A percentile compares a stretch with the other conserved stretches of the same genome.
These are phyloP conservation scores for Puccinia novopanici DNA, from an alignment of 1,284 basidiomycete genomes.

Conservation along the genomic window DNA sequence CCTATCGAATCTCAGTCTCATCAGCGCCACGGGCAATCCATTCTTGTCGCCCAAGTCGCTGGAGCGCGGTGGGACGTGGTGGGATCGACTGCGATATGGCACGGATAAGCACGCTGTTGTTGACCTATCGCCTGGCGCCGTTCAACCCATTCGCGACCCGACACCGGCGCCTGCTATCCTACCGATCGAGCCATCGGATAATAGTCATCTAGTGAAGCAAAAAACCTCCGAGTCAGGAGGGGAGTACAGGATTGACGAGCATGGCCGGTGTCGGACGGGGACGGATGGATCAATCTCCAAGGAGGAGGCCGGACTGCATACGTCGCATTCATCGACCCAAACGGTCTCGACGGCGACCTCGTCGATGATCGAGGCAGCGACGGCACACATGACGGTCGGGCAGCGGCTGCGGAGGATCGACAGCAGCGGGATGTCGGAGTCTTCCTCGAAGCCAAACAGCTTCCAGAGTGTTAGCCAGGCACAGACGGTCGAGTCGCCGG, in stretches of 20 bases:
- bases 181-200: not conserved
- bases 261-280: constrained; percentile 14
- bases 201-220: not conserved
- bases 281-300: not conserved
- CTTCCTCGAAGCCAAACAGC: not conserved
- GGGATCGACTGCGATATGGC: constrained; percentile 36
- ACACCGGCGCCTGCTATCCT: constrained; percentile 33
- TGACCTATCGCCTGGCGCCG: constrained; percentile 3
- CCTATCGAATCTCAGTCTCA: not conserved
- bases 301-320: not conserved
- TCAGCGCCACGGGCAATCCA: constrained; percentile 2
- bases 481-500: not conserved
- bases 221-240: not conserved
- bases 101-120: constrained; percentile 29
- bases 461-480: not conserved
- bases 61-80: constrained; percentile 29
- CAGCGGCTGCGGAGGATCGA: constrained; percentile 29
- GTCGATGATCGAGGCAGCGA: constrained; percentile 39
- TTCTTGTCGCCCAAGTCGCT: constrained; percentile 7
- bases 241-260: constrained; percentile 7
- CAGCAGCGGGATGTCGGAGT: constrained; percentile 25
- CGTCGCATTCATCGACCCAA: constrained; percentile 1
- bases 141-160: constrained; percentile 39
- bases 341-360: constrained; percentile 32
- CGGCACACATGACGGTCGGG: constrained; percentile 39